phyloP scores from a whole-genome alignment of 108 stramenopile genomes.

The Cyclostephanos tholiformis region DNA sequence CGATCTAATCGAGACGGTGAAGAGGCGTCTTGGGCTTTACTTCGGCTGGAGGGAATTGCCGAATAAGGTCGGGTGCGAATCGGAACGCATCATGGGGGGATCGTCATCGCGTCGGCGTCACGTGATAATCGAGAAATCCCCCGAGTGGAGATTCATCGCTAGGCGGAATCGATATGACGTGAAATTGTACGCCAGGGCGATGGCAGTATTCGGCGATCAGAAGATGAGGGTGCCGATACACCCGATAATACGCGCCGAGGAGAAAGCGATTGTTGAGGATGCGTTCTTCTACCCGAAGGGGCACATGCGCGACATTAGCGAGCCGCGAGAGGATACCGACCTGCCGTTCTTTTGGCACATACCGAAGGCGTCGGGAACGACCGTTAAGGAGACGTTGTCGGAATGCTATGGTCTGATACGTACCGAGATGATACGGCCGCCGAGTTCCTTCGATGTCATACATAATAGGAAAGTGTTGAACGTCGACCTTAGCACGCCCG shows the following conservation, averaged over 20 bases:
- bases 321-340: constrained; percentile 18
- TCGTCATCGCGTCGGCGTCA: constrained; percentile 3
- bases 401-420: constrained; percentile 34
- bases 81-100: not conserved
- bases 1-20: constrained; percentile 29
- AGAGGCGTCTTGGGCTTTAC: constrained; percentile 32
- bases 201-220: constrained; percentile 39
- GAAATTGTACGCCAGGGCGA: constrained; percentile 39
- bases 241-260: constrained; percentile 11
- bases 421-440: constrained; percentile 41
- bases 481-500: constrained; percentile 39
- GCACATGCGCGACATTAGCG: constrained; percentile 28
- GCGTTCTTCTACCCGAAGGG: constrained; percentile 2
- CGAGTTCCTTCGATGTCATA: constrained; percentile 31
- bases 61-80: constrained; percentile 22
- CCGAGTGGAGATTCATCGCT: constrained; percentile 30
- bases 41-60: constrained; percentile 50
- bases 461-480: constrained; percentile 24
- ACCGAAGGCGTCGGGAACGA: constrained; percentile 42
- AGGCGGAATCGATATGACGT: constrained; percentile 35
- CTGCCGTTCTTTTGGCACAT: constrained; percentile 48
- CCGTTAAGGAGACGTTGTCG: constrained; percentile 39
- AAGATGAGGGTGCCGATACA: constrained; percentile 45
- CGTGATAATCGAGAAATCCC: constrained; percentile 27
- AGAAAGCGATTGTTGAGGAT: constrained; percentile 15